phyloP scores from a whole-genome alignment of 1,139 yeast species.

The Lipomyces yarrowii region DNA sequence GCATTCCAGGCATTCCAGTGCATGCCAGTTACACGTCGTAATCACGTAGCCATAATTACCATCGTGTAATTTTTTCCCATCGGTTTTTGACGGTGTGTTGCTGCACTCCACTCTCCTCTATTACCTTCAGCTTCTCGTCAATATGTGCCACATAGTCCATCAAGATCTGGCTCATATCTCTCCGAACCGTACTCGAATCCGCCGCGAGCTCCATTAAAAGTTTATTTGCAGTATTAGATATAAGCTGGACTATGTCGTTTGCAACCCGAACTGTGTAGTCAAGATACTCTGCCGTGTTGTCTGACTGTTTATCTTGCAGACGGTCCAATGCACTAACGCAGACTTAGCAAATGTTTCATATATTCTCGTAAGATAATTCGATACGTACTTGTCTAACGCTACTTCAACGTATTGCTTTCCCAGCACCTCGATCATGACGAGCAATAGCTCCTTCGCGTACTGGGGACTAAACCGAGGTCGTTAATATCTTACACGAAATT shows the following conservation, averaged over 20 bases:
- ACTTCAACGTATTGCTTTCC: conserved; percentile 22
- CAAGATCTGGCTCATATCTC: conserved; percentile 19
- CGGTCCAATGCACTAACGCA: conserved; percentile 5
- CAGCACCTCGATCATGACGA: conserved; percentile 19
- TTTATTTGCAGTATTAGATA: conserved; percentile 20
- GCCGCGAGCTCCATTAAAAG: conserved; percentile 22
- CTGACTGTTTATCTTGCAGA: conserved; percentile 1
- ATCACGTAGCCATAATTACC: conserved; percentile 2
- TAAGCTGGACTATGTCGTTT: conserved; percentile 16
- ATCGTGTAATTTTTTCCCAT: conserved; percentile 18
- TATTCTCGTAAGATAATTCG: neutral
- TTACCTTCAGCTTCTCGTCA: conserved; percentile 7
- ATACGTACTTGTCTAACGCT: conserved; percentile 21
- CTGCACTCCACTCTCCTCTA: conserved; percentile 4
- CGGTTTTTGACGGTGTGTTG: neutral
- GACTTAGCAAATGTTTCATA: neutral
- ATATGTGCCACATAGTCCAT: conserved; percentile 13
- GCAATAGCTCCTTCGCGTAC: conserved; percentile 22
- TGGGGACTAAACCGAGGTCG: conserved; percentile 13
- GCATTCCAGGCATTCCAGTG: neutral
- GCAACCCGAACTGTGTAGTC: conserved; percentile 10
- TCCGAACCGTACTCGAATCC: conserved; percentile 16
- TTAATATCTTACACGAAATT: neutral
- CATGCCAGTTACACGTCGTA: neutral
- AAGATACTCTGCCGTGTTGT: neutral